A percentile compares a stretch with the other conserved stretches of the same genome.
Evolutionary conservation across 768 basidiomycete genomes (phyloP).

Genomic region (Pholiota microspora): DNA sequence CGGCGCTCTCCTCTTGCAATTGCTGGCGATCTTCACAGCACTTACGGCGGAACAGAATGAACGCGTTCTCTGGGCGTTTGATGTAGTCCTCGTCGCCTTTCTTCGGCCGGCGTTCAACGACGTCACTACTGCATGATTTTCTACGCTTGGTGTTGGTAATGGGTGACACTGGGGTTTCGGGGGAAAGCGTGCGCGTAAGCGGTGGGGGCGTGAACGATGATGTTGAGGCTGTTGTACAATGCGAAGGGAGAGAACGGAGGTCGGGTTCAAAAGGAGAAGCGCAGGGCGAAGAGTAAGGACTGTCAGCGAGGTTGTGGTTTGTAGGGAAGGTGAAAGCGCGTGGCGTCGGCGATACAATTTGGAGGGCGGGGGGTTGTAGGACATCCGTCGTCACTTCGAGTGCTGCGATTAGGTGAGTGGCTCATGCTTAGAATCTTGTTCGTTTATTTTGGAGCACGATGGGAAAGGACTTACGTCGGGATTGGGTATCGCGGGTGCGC

Average conservation of each 20-base stretch:
- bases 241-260: constrained; percentile 49
- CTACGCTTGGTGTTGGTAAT: constrained; percentile 46
- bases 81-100: constrained; percentile 83
- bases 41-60: constrained; percentile 80
- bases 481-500: constrained; percentile 74
- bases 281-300: constrained; percentile 67
- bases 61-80: constrained; percentile 82
- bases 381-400: constrained; percentile 76
- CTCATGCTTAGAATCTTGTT: not conserved
- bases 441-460: constrained; percentile 1
- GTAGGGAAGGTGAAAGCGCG: constrained; percentile 71
- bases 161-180: constrained; percentile 40
- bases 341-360: constrained; percentile 69
- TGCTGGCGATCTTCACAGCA: constrained; percentile 72
- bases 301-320: constrained; percentile 60
- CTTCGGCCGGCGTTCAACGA: constrained; percentile 54
- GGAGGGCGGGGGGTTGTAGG: constrained; percentile 49
- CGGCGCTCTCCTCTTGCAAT: constrained; percentile 46
- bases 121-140: constrained; percentile 48
- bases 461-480: constrained; percentile 38
- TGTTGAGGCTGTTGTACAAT: constrained; percentile 34
- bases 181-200: constrained; percentile 37
- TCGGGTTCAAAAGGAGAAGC: constrained; percentile 74
- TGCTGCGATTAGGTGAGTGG: constrained; percentile 37
- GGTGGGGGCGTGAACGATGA: constrained; percentile 37